Evolutionary conservation across 768 basidiomycete genomes (phyloP), one percentile per base, ranked within the genome.

Genomic region (Auriscalpium microsporum): DNA sequence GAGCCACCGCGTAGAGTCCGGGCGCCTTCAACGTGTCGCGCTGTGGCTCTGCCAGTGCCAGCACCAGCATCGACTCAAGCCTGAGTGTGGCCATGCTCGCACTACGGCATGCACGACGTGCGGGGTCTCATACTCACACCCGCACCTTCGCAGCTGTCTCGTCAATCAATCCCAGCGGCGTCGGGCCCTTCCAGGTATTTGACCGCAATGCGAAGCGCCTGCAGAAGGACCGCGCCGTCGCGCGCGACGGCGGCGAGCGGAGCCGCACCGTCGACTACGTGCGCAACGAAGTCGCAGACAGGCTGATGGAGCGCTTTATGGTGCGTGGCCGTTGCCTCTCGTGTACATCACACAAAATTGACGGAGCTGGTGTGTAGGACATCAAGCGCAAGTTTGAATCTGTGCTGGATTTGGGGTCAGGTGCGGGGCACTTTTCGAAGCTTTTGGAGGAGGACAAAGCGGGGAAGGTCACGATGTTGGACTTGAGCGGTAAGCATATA

Each of bases 241-340:
- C 68, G 51, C 71, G 76, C 56, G 75, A 84, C 54, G 75, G 72
- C 47, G 84, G 86, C 17, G 68, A 71, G 21, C 73, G 75, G 34
- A 93, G 89, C 63, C 76, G 82, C 63, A 81, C 83, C 0, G 92
- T 94, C 6, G 95, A 99, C 75, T 97, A 97, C 70, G 73, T 99
- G 33, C 80, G 91, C 44, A 81, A 91, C 54, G 95, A 95, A 67
- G 83, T 94, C 9, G 93, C 94, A 19, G 90, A 93, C 59, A 77
- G 87, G 56, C 80, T 98, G 79, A 81, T 92, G 71, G 95, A 98
- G 66, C 78, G 95, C 54, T 80, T 99, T 59, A 69, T 90, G 75
- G 95, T 93, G 65, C 59, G 73, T 60, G 45, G 46, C 52, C 42
- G 38, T 57, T 44, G 59, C 48, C 50, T 52, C 38, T 35, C 50